Evolutionary conservation across 2,329 filamentous ascomycete genomes (phyloP).

Genomic region (Furcasterigmium sp.): DNA sequence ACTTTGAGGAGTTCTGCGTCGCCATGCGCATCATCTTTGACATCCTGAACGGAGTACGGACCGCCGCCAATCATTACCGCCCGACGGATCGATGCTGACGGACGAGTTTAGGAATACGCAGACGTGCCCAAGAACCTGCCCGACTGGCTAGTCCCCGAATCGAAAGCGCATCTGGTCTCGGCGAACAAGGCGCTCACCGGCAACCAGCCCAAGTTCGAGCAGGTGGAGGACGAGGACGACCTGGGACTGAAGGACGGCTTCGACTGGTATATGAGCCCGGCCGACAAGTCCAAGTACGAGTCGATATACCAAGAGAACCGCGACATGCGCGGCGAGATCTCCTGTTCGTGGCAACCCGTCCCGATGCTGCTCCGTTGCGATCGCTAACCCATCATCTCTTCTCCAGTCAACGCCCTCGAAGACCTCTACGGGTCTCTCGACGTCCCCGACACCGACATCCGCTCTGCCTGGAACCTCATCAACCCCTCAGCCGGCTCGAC

Average conservation of each 20-base stretch:
- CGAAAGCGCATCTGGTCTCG: constrained; percentile 85
- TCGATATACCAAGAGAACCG: constrained; percentile 94
- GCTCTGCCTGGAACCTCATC: constrained; percentile 94
- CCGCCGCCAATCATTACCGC: too few species aligned
- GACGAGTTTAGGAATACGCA: constrained; percentile 64
- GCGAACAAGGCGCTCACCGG: constrained; percentile 75
- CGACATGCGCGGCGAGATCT: constrained; percentile 77
- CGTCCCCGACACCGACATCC: constrained; percentile 71
- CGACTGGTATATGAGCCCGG: constrained; percentile 98
- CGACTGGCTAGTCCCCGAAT: constrained; percentile 96
- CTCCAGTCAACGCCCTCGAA: constrained; percentile 68
- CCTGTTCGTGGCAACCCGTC: constrained; percentile 49
- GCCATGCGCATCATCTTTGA: constrained; percentile 98
- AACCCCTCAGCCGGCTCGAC: constrained; percentile 79
- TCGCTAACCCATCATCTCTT: constrained; percentile 6
- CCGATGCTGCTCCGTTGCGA: not conserved
- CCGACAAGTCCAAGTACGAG: constrained; percentile 90
- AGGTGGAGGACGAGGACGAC: constrained; percentile 77
- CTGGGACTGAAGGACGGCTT: constrained; percentile 91
- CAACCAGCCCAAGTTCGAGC: constrained; percentile 77
- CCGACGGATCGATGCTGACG: constrained; percentile 3
- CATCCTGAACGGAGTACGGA: constrained; percentile 80
- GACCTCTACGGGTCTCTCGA: constrained; percentile 80
- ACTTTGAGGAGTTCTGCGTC: constrained; percentile 99
- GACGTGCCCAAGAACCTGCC: constrained; percentile 84